Base-by-base conservation (phyloP, 1,139 yeast species). In the Candida smagusa region DNA sequence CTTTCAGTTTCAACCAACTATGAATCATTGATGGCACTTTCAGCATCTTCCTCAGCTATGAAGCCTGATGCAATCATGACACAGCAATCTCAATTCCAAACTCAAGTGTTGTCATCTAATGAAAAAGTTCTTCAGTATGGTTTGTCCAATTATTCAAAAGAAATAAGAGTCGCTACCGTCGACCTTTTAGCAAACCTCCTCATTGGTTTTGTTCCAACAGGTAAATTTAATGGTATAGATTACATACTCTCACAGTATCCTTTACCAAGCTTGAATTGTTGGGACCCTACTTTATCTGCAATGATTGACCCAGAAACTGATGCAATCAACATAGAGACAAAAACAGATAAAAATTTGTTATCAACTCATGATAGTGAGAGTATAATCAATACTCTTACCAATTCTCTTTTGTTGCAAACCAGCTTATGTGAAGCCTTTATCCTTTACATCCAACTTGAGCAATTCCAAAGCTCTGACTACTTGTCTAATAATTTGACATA, bases 41-140 rank as follows among this genome's bases (percentile, higher is more conserved):
- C 72, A 3, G 42, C 54, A 3, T 60, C 74, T 2, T 68, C 71
- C 3, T 62, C 72, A 4, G 69, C 69, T 45, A 44, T 67, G 57
- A 69, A 68, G 37, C 75, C 77, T 0, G 76, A 71, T 36, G 48
- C 65, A 0, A 58, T 71, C 24, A 68, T 70, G 74, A 38, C 56
- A 7, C 71, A 61, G 34, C 76, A 71, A 42, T 60, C 68, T 43
- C 66, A 54, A 40, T 68, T 56, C 43, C 77, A 71, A 49, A 37
- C 42, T 9, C 45, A 48, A 28, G 43, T 71, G 12, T 53, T 71
- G 33, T 34, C 51, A 2, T 39, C 64, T 1, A 54, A 67, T 42
- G 72, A 67, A 32, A 68, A 66, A 33, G 35, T 52, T 1, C 35
- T 69, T 28, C 38, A 51, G 5, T 56, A 52, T 39, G 65, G 70